Base-by-base conservation (phyloP, 371 early-diverging fungal species). In the Mucor velutinosus region DNA sequence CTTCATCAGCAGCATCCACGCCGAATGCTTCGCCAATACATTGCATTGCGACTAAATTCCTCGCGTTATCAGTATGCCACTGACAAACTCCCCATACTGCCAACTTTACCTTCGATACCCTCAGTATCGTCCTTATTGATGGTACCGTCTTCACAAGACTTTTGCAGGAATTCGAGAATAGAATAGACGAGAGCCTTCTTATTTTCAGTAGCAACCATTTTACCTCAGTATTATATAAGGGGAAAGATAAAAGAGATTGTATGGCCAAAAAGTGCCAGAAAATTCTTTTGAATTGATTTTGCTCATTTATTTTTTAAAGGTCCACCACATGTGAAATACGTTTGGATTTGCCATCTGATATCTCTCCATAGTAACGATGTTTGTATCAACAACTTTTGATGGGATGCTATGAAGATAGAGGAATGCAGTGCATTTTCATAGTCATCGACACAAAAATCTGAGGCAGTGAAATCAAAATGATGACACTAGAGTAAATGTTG, bases 21-120 rank as follows among this genome's bases (percentile, higher is more conserved):
- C 90, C 93, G 80, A 97, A 98, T 30, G 95, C 95, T 67, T 97
- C 97, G 64, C 92, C 89, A 59, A 98, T 94, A 83, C 97, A 96
- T 73, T 96, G 96, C 77, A 93, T 92, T 69, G 97, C 97, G 58
- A 96, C 83, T 82, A 43, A n/a, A 51, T 23, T 0, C 3, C 7
- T 19, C 12, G 4, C 23, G 12, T 51, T 51, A 2, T 51, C 51
- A 12, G 23, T 11, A 23, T 23, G 23, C 21, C 8, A 51, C 23
- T 21, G 25, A 51, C 23, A 51, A 51, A 25, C 10, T 23, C 12
- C 23, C 12, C 33, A 8, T 12, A 23, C 12, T 23, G 3, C 17
- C 29, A 0, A 27, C 11, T 55, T 55, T 82, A 94, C 95, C 93
- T 85, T 95, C 97, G 69, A 97, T 87, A 67, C 95, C 90, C 76